These are phyloP conservation scores for Durusdinium trenchii DNA, from an alignment of 73 alveolate species.

Conservation along the genomic window DNA sequence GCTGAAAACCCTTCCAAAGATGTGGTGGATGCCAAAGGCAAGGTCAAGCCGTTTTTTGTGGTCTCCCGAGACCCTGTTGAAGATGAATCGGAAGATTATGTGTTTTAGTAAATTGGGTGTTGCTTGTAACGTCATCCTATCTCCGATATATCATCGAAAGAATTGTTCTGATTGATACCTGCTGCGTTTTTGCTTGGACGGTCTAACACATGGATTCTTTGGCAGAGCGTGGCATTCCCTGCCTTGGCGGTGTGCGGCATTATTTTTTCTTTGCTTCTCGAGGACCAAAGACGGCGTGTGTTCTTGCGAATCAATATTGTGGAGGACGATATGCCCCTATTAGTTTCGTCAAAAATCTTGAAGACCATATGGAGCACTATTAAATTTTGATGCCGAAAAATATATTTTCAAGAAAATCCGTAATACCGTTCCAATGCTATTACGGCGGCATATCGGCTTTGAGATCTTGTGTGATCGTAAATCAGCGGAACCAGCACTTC, in stretches of 20 bases:
- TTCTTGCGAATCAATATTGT: neutral
- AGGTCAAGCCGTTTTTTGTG: neutral
- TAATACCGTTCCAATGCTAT: neutral
- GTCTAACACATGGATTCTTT: neutral
- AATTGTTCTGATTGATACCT: neutral
- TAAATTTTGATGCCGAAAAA: neutral
- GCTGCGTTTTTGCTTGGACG: neutral
- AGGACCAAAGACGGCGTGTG: too few relatives aligned
- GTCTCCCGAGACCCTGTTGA: neutral
- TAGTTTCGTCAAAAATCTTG: neutral
- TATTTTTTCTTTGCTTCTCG: neutral
- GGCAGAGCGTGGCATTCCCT: neutral
- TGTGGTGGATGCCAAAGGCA: neutral
- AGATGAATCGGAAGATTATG: neutral
- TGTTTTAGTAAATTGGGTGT: neutral
- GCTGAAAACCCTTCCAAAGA: neutral
- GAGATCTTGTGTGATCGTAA: neutral
- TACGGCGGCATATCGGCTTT: neutral
- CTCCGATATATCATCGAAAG: neutral
- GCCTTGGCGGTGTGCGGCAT: neutral
- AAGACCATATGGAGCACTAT: neutral
- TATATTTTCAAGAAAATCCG: neutral
- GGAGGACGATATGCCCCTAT: neutral
- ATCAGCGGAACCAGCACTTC: neutral
- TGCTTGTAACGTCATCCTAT: neutral